Base-by-base conservation (phyloP, 83 land plant species). In the Thuja plicata region DNA sequence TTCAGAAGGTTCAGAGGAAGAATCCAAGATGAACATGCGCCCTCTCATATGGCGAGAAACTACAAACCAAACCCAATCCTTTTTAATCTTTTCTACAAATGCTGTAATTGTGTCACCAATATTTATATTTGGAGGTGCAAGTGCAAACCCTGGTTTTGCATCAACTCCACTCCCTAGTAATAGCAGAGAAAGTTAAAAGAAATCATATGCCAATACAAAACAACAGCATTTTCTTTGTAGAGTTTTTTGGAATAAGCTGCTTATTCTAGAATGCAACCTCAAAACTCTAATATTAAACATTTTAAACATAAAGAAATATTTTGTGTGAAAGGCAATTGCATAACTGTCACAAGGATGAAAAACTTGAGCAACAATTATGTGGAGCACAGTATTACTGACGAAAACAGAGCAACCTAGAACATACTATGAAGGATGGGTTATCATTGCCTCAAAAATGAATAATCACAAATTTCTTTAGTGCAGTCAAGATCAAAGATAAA, bases 21-120 rank as follows among this genome's bases (percentile, higher is more conserved):
- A 96, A 90, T 98, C 97, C 88, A 98, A 93, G 66, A 97, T 79
- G 90, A 91, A 98, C 48, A 98, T 89, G 57, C 96, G 94, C 71
- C 99, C 99, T 55, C 86, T 92, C 8, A 96, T 60, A 90, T 90
- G 60, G 24, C 96, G 95, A 50, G 95, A 93, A 43, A 98, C 83
- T 15, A 93, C 43, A 55, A 98, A 87, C 95, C 95, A 94, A 13
- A 94, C 96, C 97, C 97, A 96, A 11, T 97, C 97, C 77, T 80
- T 84, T 83, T 92, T 92, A 35, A 97, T 94, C 89, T 98, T 98
- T 48, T 91, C 90, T 55, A 98, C 99, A 94, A 93, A 96, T 50
- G 94, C 99, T 34, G 57, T 91, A 38, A 96, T 92, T 82, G 50
- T 45, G 80, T 95, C 94, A 50, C 99, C 99, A 80, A 81, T 77